These are phyloP conservation scores for Pseudotsuga menziesii DNA, from an alignment of 75 land plant species.

Conservation along the genomic window DNA sequence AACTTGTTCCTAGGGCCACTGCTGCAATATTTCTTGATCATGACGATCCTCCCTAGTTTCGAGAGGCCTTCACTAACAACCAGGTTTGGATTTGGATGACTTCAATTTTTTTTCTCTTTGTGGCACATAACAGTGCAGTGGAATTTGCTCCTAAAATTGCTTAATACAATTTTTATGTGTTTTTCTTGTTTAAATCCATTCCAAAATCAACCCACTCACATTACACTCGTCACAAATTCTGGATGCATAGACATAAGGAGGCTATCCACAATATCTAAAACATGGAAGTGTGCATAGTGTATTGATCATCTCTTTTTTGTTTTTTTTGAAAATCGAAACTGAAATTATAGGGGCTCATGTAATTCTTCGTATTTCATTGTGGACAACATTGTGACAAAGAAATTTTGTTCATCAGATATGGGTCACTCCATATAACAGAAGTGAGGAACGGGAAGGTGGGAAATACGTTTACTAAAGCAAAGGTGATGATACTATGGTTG, in stretches of 20 bases:
- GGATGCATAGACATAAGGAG: neutral
- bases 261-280: neutral
- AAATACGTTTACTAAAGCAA: slow-evolving; percentile 63
- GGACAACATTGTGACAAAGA: neutral
- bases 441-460: slow-evolving; percentile 85
- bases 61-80: slow-evolving; percentile 77
- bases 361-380: neutral
- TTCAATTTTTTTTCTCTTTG: neutral
- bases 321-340: neutral
- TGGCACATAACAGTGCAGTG: neutral
- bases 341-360: neutral
- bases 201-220: neutral
- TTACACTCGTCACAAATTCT: neutral
- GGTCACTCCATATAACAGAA: slow-evolving; percentile 77
- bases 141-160: neutral
- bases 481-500: slow-evolving; percentile 79
- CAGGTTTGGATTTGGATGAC: slow-evolving; percentile 32
- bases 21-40: slow-evolving; percentile 74
- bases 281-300: neutral
- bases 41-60: slow-evolving; percentile 60
- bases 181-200: neutral
- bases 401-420: slow-evolving; percentile 47
- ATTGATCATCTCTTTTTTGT: neutral
- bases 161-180: neutral
- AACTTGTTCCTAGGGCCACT: slow-evolving; percentile 72